Percentiles rank a stretch among this genome's conserved stretches.
Evolutionary conservation across 2,329 filamentous ascomycete genomes (phyloP).

Genomic region (Ceratocystis variospora): DNA sequence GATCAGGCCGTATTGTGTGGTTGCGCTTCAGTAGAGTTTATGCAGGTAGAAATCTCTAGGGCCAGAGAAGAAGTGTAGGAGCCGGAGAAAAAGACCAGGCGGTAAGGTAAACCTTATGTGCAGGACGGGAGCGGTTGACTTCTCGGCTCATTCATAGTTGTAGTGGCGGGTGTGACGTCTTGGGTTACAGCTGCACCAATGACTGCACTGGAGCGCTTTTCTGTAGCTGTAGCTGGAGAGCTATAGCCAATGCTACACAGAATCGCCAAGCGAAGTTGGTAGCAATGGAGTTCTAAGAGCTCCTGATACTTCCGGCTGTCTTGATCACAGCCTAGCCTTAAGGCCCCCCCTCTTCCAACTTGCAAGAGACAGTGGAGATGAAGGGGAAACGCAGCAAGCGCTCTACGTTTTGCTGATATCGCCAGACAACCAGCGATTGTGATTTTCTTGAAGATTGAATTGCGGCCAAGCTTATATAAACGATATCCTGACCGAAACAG

Average conservation of each 20-base stretch:
- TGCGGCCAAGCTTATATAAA: too few relatives aligned
- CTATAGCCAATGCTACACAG: not conserved
- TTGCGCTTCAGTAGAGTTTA: not conserved
- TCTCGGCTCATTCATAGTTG: not conserved
- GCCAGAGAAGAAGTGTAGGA: not conserved
- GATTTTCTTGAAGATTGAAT: not conserved
- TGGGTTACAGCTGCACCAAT: not conserved
- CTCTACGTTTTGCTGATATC: not conserved
- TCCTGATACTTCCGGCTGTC: not conserved
- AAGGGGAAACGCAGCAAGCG: not conserved
- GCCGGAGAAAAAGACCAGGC: not conserved
- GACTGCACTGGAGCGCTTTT: not conserved
- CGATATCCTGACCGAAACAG: too few relatives aligned
- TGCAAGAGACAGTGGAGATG: not conserved
- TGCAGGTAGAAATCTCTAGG: conserved; percentile 1
- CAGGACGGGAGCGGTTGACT: not conserved
- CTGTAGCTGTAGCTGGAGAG: too few relatives aligned
- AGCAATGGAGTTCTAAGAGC: not conserved
- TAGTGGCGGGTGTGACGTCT: not conserved
- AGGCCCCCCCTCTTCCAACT: not conserved
- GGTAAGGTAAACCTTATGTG: conserved; percentile 3
- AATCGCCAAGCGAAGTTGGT: not conserved
- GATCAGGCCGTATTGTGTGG: not conserved
- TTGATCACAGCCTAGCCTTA: too few relatives aligned
- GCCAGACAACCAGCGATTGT: too few relatives aligned